Evolutionary conservation across 2,329 filamentous ascomycete species (phyloP).

Genomic region (Verticillium tricorpus): DNA sequence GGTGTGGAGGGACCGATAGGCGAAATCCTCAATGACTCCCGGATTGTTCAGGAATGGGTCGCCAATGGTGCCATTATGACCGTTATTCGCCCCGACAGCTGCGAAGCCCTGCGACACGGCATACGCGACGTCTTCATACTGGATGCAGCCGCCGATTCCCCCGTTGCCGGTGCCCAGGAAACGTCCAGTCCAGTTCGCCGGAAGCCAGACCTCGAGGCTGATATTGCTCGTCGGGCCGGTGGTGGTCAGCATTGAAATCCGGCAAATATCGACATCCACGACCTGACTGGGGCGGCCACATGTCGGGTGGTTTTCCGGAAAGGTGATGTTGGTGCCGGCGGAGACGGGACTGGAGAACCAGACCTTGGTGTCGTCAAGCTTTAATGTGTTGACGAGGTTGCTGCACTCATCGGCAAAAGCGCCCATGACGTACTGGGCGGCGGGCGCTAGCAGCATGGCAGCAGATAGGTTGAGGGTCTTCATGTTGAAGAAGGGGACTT

Average conservation of each 20-base stretch:
- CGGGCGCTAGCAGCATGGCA: conserved; percentile 5
- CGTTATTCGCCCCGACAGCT: conserved; percentile 42
- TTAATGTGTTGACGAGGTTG: conserved; percentile 22
- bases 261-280: conserved; percentile 21
- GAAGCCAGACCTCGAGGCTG: conserved; percentile 41
- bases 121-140: conserved; percentile 39
- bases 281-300: conserved; percentile 22
- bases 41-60: conserved; percentile 27
- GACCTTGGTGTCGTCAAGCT: conserved; percentile 26
- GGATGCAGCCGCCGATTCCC: conserved; percentile 40
- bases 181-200: conserved; percentile 37
- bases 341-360: conserved; percentile 29
- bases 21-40: conserved; percentile 31
- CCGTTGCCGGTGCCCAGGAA: conserved; percentile 45
- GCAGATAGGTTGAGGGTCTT: conserved; percentile 7
- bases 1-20: conserved; percentile 33
- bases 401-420: conserved; percentile 14
- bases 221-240: conserved; percentile 38
- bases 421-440: conserved; percentile 8
- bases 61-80: conserved; percentile 38
- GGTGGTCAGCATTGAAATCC: conserved; percentile 22
- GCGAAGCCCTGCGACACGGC: conserved; percentile 36
- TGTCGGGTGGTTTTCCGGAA: conserved; percentile 31
- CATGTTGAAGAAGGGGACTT: conserved; percentile 5
- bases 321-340: conserved; percentile 31